Conservation (phyloP, 441 rosid genomes). For the Populus hybrid region DNA sequence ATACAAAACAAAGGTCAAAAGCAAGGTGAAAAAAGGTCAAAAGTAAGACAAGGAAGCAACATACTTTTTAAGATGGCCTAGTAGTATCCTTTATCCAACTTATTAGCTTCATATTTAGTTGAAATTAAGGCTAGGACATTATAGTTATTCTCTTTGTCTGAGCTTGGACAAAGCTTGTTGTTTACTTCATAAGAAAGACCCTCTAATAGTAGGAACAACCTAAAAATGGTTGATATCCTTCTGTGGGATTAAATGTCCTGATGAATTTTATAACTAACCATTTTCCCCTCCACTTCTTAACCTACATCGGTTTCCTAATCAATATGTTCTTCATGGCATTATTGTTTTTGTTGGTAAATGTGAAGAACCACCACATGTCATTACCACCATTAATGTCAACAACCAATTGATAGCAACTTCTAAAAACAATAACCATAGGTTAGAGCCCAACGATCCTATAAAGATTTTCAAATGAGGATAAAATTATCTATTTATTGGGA, state of each 20-base stretch:
- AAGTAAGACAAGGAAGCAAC: background rate
- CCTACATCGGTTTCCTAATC: no score
- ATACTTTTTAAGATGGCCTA: no score
- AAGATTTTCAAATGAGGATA: no score
- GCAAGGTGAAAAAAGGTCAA: no score
- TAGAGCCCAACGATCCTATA: background rate
- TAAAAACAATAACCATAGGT: background rate
- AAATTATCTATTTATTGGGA: no score
- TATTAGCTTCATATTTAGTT: no score
- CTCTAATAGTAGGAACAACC: background rate
- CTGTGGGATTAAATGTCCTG: no score
- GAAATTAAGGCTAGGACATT: no score
- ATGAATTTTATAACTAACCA: background rate
- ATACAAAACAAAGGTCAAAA: background rate
- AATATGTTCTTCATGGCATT: no score
- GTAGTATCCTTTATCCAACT: no score
- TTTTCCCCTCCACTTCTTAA: background rate
- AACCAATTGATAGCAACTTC: background rate
- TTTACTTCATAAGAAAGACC: no score
- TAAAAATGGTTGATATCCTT: background rate
- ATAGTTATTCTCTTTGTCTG: background rate
- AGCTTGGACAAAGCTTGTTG: background rate
- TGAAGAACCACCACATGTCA: no score
- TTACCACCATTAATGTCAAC: fast-evolving
- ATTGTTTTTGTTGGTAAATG: background rate